These are phyloP conservation scores for Phialemoniopsis sp. DNA, from an alignment of 2,329 filamentous ascomycete species.

Conservation along the genomic window DNA sequence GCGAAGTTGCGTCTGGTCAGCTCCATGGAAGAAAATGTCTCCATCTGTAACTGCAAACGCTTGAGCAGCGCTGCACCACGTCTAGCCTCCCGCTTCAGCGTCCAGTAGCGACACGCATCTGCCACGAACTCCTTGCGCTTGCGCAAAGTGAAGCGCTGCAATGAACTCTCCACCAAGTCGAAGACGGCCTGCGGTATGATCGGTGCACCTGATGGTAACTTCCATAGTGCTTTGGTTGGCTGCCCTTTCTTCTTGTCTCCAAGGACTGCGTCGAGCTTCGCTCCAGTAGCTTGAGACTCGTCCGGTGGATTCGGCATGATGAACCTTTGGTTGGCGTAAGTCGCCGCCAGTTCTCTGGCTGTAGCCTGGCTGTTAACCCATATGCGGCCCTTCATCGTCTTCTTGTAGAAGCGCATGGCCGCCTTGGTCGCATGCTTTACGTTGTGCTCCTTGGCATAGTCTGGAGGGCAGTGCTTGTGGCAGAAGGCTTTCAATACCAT, in stretches of 20 bases:
- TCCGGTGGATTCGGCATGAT: conserved; percentile 68
- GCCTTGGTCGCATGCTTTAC: conserved; percentile 76
- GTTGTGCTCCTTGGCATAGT: conserved; percentile 83
- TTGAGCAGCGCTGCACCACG: conserved; percentile 90
- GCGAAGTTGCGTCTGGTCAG: conserved; percentile 92
- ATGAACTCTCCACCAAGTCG: conserved; percentile 76
- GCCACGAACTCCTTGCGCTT: conserved; percentile 91
- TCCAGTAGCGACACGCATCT: conserved; percentile 97
- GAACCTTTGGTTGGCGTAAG: conserved; percentile 53
- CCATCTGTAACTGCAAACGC: conserved; percentile 88
- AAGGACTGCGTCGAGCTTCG: conserved; percentile 71
- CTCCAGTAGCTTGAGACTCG: conserved; percentile 79
- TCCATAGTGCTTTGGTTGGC: conserved; percentile 72
- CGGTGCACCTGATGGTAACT: conserved; percentile 88
- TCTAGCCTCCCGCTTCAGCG: conserved; percentile 87
- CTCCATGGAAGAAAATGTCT: conserved; percentile 96
- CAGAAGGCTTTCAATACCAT: conserved; percentile 91
- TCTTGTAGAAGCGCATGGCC: conserved; percentile 85
- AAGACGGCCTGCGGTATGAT: conserved; percentile 89
- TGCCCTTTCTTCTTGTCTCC: conserved; percentile 74
- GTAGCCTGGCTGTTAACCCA: conserved; percentile 91
- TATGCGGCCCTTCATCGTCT: conserved; percentile 80
- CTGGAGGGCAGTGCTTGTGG: conserved; percentile 86
- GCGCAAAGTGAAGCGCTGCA: conserved; percentile 73
- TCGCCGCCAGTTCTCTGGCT: conserved; percentile 73